Evolutionary conservation across 2,329 filamentous ascomycete genomes (phyloP).

Genomic region (Exophiala mesophila): DNA sequence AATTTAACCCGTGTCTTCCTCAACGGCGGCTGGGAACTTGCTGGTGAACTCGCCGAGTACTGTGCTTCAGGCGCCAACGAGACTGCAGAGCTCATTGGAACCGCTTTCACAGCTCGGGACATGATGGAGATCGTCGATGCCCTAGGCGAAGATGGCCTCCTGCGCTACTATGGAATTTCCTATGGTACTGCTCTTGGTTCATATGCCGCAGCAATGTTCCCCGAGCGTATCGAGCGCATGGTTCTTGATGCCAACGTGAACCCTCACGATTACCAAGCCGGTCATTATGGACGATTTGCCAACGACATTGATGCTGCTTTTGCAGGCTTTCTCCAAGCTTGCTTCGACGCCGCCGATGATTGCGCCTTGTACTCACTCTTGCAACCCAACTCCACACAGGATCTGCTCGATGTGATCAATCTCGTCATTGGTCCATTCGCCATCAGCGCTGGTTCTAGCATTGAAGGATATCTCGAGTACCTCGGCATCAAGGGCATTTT

Average conservation of each 20-base stretch:
- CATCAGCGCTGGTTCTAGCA: background rate
- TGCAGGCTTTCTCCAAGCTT: conserved; percentile 7
- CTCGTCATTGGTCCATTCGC: background rate
- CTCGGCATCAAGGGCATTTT: background rate
- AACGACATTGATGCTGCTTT: conserved; percentile 7
- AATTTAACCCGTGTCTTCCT: conserved; percentile 14
- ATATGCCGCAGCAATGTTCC: conserved; percentile 38
- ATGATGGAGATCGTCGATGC: conserved; percentile 47
- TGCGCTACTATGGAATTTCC: conserved; percentile 27
- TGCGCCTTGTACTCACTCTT: conserved; percentile 2
- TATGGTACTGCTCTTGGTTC: conserved; percentile 33
- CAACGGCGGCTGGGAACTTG: conserved; percentile 17
- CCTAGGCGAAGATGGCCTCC: conserved; percentile 37
- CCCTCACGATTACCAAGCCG: conserved; percentile 10
- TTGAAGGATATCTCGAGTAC: conserved; percentile 1
- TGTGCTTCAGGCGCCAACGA: conserved; percentile 3
- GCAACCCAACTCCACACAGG: background rate
- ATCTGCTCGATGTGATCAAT: conserved; percentile 7
- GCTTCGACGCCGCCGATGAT: conserved; percentile 1
- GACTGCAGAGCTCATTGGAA: conserved; percentile 30
- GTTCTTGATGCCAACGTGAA: conserved; percentile 30
- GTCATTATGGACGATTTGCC: conserved; percentile 1
- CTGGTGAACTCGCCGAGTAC: conserved; percentile 8
- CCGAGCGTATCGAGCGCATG: conserved; percentile 36
- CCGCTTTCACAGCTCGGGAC: conserved; percentile 39